Base-by-base conservation (phyloP, 73 alveolate species). In the Diophrys sp. region DNA sequence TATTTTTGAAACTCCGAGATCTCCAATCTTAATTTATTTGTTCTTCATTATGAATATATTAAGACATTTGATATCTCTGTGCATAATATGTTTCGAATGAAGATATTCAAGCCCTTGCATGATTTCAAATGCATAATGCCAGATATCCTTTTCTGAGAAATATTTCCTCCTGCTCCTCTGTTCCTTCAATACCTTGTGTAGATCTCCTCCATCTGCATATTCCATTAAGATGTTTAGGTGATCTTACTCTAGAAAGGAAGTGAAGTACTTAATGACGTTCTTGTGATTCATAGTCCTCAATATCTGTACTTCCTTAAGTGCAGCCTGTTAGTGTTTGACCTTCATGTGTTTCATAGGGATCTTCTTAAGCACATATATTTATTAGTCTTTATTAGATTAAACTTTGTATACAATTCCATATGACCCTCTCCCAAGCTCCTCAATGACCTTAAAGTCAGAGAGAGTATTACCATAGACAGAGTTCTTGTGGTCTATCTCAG, bases 191-290 rank as follows among this genome's bases (percentile, higher is more conserved):
- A 77, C 69, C 57, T 91, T 81, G 74, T 95, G 90, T 34, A 96
- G 87, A 83, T 96, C 99, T 0, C 99, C 99, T 44, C 94, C 91
- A 66, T 91, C 97, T 0, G 99, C 99, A 76, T 89, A 96, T 82
- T 96, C 99, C 99, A 96, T 96, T 28, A 96, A 86, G 44, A 96
- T 96, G 73, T 94, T 90, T 23, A 96, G 87, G 71, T 90, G 71
- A 67, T 95, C 98, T 34, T 95, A 87, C 76, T 96, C 99, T 70
- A 96, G 81, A 84, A 95, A 96, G 33, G 97, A 90, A 66, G 98
- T 80, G 79, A 83, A 95, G 77, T 95, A 84, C 90, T 86, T 92
- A 56, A 90, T 96, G 57, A 96, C 89, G 79, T 96, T 92, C 18
- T 96, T 95, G 73, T 96, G 99, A 31, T 92, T 89, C 23, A 94